Base-by-base conservation (phyloP, 169 alveolate genomes). In the Babesia caballi region DNA sequence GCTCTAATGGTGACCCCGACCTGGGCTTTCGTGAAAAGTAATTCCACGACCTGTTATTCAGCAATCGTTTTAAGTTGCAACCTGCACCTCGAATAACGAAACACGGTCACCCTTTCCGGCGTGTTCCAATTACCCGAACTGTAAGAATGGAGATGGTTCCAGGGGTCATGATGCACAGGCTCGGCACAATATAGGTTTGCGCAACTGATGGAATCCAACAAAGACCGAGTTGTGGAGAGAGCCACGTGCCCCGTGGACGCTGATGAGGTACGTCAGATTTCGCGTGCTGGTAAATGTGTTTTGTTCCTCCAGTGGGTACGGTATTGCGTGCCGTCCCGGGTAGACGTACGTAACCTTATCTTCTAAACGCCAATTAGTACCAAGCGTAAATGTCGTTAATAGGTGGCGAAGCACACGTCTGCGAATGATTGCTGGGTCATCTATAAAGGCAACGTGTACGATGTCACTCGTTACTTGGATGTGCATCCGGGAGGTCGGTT, bases 401-500 rank as follows among this genome's bases (percentile, higher is more conserved):
- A 84, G 91, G 88, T 84, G 19, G 76, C 75, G 33, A 53, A 75
- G 52, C 93, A 90, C 72, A 63, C 56, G 27, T 72, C 73, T n/a
- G 49, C 46, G 51, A 46, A 65, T n/a, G 92, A 85, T 42, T 84
- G 91, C 25, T 90, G 94, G 94, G 53, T 77, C 47, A 87, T 83
- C 30, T 60, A 76, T 54, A 82, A 88, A 40, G 91, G 91, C 40
- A 70, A 71, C 32, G 92, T 90, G 17, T 90, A 90, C 69, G 91
- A 90, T 51, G n/a, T 90, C 32, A 90, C 94, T 9, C 61, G 84
- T 19, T 90, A 84, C 58, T 40, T 85, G 36, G 41, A 77, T 51
- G 33, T 25, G 35, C 94, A 90, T 44, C 94, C 94, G 8, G 94
- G 94, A 41, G 94, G 94, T 84, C 30, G 30, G 66, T 51, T 58